These are phyloP conservation scores for Graphiopsis chlorocephala DNA, from an alignment of 2,329 filamentous ascomycete genomes.

Conservation along the genomic window DNA sequence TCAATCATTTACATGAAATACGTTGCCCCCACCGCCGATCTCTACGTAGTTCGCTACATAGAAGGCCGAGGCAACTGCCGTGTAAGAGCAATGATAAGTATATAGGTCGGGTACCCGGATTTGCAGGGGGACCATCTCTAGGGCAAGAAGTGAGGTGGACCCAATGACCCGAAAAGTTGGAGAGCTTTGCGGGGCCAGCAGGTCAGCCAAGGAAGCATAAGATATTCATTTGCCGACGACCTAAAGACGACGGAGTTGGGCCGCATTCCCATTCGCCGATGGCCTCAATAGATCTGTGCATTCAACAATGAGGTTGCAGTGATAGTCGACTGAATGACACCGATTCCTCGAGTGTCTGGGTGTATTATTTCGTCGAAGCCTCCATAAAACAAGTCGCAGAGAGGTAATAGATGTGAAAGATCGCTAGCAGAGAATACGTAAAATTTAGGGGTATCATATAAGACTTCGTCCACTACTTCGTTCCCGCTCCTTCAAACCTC, in stretches of 20 bases:
- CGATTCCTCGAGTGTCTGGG: too few species aligned
- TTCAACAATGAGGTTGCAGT: too few species aligned
- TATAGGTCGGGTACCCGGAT: neutral
- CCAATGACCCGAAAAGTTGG: neutral
- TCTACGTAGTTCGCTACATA: neutral
- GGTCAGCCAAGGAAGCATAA: neutral
- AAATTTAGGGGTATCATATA: neutral
- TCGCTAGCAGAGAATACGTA: neutral
- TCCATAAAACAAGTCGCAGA: neutral
- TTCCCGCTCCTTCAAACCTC: constrained; percentile 22
- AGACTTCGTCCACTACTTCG: neutral
- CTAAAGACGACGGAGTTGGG: too few species aligned
- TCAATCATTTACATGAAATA: neutral
- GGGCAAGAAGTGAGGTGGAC: neutral
- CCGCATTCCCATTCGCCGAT: too few species aligned
- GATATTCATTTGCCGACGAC: neutral
- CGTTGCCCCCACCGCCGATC: neutral
- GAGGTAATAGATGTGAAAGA: neutral
- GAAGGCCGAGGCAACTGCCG: neutral
- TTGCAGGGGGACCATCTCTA: neutral
- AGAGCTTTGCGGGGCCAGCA: neutral
- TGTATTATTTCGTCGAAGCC: too few species aligned
- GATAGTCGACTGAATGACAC: too few species aligned
- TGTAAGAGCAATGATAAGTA: neutral
- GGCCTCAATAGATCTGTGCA: too few species aligned